These are phyloP conservation scores for Kodamaea restingae DNA, from an alignment of 805 yeast genomes.

Conservation along the genomic window DNA sequence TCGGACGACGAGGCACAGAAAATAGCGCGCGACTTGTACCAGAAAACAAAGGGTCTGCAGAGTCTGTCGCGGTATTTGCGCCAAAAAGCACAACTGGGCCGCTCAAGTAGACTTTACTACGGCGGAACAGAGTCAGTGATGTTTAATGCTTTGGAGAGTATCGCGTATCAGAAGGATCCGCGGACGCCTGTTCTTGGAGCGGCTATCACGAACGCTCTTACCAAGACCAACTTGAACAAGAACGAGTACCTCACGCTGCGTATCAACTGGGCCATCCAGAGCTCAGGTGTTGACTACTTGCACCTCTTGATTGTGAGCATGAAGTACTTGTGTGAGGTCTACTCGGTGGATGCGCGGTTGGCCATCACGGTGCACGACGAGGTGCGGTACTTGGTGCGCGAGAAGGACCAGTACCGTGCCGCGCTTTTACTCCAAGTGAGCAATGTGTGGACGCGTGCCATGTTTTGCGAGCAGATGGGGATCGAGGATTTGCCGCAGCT, in stretches of 20 bases:
- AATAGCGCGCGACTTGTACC: conserved; percentile 66
- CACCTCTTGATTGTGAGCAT: conserved; percentile 81
- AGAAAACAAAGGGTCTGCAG: conserved; percentile 72
- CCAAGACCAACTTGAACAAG: conserved; percentile 57
- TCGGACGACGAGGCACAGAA: conserved; percentile 61
- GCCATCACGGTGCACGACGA: conserved; percentile 94
- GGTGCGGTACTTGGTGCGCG: conserved; percentile 71
- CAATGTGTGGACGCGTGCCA: conserved; percentile 93
- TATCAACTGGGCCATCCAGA: conserved; percentile 96
- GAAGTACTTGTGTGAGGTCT: conserved; percentile 71
- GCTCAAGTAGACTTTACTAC: conserved; percentile 44
- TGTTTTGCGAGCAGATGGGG: conserved; percentile 91
- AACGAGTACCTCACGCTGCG: conserved; percentile 79
- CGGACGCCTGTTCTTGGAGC: conserved; percentile 91
- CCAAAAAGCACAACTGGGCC: conserved; percentile 8
- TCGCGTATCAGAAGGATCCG: conserved; percentile 79
- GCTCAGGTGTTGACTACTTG: conserved; percentile 95
- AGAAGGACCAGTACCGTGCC: conserved; percentile 68
- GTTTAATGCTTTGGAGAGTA: conserved; percentile 81
- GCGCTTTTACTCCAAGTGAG: conserved; percentile 84
- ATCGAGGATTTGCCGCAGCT: conserved; percentile 87
- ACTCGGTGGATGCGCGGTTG: conserved; percentile 68
- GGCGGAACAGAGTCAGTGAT: conserved; percentile 95
- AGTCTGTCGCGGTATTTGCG: conserved; percentile 16
- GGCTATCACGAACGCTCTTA: conserved; percentile 82